These are phyloP conservation scores for Colletotrichum spaethianum DNA, from an alignment of 2,329 filamentous ascomycete genomes.

Conservation along the genomic window DNA sequence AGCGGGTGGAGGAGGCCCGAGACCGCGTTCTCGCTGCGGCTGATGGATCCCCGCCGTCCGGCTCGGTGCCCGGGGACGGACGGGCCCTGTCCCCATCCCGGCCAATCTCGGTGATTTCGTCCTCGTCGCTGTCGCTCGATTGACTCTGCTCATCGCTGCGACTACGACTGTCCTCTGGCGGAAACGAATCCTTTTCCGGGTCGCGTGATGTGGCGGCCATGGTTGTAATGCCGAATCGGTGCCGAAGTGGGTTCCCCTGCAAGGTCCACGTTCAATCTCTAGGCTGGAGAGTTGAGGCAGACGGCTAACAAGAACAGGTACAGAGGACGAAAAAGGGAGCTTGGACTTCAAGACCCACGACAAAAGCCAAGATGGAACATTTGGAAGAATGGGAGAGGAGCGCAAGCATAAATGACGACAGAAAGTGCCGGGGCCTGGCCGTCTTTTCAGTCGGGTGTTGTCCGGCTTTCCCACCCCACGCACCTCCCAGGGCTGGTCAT, in stretches of 20 bases:
- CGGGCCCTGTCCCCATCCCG: slow-evolving; percentile 27
- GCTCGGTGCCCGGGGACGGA: slow-evolving; percentile 7
- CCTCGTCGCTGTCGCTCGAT: slow-evolving; percentile 31
- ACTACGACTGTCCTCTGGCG: slow-evolving; percentile 12
- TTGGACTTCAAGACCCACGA: background rate
- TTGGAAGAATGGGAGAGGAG: slow-evolving; percentile 19
- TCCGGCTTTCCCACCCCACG: slow-evolving; percentile 25
- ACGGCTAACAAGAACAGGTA: background rate
- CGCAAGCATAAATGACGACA: slow-evolving; percentile 27
- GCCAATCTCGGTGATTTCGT: slow-evolving; percentile 28
- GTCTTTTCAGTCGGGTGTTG: slow-evolving; percentile 33
- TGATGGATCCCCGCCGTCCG: slow-evolving; percentile 22
- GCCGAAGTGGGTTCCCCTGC: slow-evolving; percentile 12
- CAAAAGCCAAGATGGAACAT: slow-evolving; percentile 16
- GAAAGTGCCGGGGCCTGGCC: slow-evolving; percentile 25
- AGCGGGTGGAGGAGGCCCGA: slow-evolving; percentile 56
- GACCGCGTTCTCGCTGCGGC: slow-evolving; percentile 46
- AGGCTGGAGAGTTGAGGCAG: slow-evolving; percentile 1
- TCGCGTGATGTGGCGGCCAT: slow-evolving; percentile 27
- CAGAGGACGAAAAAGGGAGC: background rate
- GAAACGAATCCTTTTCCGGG: slow-evolving; percentile 38
- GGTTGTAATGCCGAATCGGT: slow-evolving; percentile 30
- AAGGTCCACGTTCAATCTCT: background rate
- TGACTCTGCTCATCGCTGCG: slow-evolving; percentile 28
- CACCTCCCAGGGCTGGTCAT: slow-evolving; percentile 27